Evolutionary conservation across 2,329 filamentous ascomycete genomes (phyloP).

Genomic region (Parasarocladium wereldwijsianum): DNA sequence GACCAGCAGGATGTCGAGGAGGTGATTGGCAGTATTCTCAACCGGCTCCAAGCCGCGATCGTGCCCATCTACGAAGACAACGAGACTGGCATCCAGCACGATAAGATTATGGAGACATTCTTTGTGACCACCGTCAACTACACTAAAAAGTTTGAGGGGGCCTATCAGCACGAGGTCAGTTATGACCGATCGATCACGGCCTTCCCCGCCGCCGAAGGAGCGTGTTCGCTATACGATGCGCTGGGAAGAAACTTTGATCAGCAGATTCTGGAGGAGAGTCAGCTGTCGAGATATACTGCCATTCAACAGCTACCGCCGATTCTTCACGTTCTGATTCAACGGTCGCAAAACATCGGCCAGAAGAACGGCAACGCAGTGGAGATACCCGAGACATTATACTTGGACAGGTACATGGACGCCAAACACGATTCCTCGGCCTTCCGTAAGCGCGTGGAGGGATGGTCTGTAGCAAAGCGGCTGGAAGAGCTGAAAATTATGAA

Average conservation of each 20-base stretch:
- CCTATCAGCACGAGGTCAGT: slow-evolving; percentile 27
- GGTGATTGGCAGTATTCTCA: slow-evolving; percentile 84
- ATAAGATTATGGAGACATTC: slow-evolving; percentile 60
- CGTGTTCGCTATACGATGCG: slow-evolving; percentile 62
- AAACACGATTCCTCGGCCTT: slow-evolving; percentile 45
- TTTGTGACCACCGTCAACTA: slow-evolving; percentile 48
- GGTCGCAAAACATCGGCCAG: slow-evolving; percentile 56
- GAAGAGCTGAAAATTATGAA: slow-evolving; percentile 32
- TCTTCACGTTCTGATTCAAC: slow-evolving; percentile 78
- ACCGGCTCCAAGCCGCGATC: slow-evolving; percentile 82
- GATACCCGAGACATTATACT: slow-evolving; percentile 67
- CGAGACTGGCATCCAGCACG: slow-evolving; percentile 59
- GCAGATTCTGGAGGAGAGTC: slow-evolving; percentile 55
- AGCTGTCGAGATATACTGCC: slow-evolving; percentile 49
- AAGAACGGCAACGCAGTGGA: slow-evolving; percentile 69
- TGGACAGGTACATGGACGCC: slow-evolving; percentile 77
- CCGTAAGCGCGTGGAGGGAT: slow-evolving; percentile 51
- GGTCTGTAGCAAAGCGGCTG: slow-evolving; percentile 58
- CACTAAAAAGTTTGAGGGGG: slow-evolving; percentile 34
- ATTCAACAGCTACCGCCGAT: slow-evolving; percentile 70
- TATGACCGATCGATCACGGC: slow-evolving; percentile 51
- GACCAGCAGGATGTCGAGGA: slow-evolving; percentile 93
- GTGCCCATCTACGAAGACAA: slow-evolving; percentile 48
- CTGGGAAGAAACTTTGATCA: slow-evolving; percentile 77
- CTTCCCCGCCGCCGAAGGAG: slow-evolving; percentile 33